phyloP scores from a whole-genome alignment of 1,139 yeast genomes.

The Lodderomyces pseudojiufengensis region DNA sequence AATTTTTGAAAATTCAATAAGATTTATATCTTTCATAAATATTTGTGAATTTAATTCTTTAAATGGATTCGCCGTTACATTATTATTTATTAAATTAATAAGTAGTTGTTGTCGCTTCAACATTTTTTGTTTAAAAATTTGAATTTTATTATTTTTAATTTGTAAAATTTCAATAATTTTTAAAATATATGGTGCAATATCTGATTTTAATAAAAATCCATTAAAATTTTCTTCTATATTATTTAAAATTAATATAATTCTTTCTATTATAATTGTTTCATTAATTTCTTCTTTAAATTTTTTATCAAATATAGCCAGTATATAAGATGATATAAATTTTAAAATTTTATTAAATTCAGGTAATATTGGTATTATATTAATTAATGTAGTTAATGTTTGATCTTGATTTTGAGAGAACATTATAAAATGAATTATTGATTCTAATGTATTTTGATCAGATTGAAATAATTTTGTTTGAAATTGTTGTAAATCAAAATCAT shows the following conservation, averaged over 20 bases:
- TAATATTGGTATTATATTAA: constrained; percentile 61
- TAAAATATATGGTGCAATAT: constrained; percentile 38
- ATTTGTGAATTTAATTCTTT: constrained; percentile 31
- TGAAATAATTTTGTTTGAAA: constrained; percentile 13
- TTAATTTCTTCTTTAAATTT: constrained; percentile 22
- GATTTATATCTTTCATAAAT: constrained; percentile 41
- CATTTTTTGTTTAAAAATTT: constrained; percentile 31
- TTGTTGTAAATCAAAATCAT: constrained; percentile 44
- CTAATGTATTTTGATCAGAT: constrained; percentile 39
- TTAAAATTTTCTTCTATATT: constrained; percentile 33
- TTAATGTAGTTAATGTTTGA: constrained; percentile 39
- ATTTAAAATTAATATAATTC: constrained; percentile 36
- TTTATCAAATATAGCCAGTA: constrained; percentile 20
- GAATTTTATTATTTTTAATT: constrained; percentile 9
- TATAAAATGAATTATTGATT: constrained; percentile 71
- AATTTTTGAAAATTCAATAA: constrained; percentile 50
- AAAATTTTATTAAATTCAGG: constrained; percentile 57
- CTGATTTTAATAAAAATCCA: constrained; percentile 39
- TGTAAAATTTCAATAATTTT: constrained; percentile 30
- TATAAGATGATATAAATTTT: constrained; percentile 27
- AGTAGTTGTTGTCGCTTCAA: constrained; percentile 34
- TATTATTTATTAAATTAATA: constrained; percentile 25
- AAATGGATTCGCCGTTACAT: constrained; percentile 21
- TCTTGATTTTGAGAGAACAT: constrained; percentile 40
- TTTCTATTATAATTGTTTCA: constrained; percentile 30